Conservation (phyloP, 768 basidiomycete genomes). For the Boletus subcaerulescens region DNA sequence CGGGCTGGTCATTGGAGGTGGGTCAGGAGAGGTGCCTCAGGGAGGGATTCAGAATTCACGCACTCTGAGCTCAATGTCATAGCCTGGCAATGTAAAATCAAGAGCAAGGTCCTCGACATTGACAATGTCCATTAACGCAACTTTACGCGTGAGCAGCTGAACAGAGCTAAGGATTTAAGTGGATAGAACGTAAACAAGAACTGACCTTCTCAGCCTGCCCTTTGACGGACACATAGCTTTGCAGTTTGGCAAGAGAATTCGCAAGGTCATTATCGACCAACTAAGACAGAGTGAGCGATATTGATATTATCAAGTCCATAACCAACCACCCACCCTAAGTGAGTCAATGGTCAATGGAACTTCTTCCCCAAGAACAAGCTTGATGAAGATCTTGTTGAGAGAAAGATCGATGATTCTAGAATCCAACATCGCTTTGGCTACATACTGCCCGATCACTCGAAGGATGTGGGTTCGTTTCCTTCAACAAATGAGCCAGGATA, state of each 20-base stretch:
- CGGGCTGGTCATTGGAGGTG: constrained; percentile 46
- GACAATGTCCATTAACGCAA: constrained; percentile 56
- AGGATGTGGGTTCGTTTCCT: constrained; percentile 87
- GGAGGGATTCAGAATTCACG: constrained; percentile 21
- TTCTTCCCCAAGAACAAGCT: constrained; percentile 82
- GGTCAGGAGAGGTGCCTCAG: neutral
- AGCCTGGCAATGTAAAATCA: constrained; percentile 96
- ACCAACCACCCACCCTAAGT: constrained; percentile 59
- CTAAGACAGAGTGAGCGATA: constrained; percentile 37
- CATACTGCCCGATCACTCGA: constrained; percentile 90
- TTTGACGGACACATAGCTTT: constrained; percentile 56
- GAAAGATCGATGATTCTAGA: constrained; percentile 96
- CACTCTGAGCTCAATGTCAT: constrained; percentile 88
- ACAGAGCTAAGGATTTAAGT: neutral
- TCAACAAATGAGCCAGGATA: constrained; percentile 4
- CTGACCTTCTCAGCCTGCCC: constrained; percentile 55
- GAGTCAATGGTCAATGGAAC: constrained; percentile 81
- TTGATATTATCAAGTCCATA: neutral
- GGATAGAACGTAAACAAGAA: neutral
- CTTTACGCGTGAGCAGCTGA: constrained; percentile 50
- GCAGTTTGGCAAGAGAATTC: constrained; percentile 78
- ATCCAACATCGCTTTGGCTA: constrained; percentile 95
- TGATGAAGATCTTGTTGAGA: constrained; percentile 94
- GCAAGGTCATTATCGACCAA: constrained; percentile 84
- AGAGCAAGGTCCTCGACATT: constrained; percentile 85